Base-by-base conservation (phyloP, 352 stramenopile genomes). In the Phytophthora tentaculata region DNA sequence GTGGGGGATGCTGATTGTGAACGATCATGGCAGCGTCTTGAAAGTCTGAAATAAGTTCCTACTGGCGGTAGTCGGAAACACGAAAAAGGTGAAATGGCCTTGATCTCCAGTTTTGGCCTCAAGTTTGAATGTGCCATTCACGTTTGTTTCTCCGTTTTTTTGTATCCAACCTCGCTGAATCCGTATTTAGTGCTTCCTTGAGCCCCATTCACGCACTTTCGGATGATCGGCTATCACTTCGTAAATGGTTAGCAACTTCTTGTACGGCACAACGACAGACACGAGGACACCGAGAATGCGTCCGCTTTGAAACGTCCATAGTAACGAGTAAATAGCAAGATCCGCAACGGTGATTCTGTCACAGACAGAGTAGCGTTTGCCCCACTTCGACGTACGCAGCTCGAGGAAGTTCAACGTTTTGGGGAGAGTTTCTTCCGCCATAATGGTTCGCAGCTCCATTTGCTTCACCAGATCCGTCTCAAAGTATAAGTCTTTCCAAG, bases 291-390 rank as follows among this genome's bases (percentile, higher is more conserved):
- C 78, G 32, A 60, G 52, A 37, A 78, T 70, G 1, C 64, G 53
- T 14, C 72, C 69, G 39, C 61, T 83, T 45, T 75, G 75, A 26
- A 86, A 67, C 10, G 74, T 74, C 50, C 74, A 62, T 44, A 88
- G n/a, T 8, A 86, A 51, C 19, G 68, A 61, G 52, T 81, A 86
- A 29, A 92, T 71, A 6, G 73, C 80, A 3, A 92, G 58, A 32
- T 91, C 83, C 0, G 79, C 81, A 5, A 88, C 48, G 2, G 79
- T 88, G 12, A 90, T 43, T 8, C 64, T 45, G 32, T 71, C 52
- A 13, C 71, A 69, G 19, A 83, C 63, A 5, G 69, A 59, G 52
- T 79, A 76, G 5, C 43, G 13, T 13, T 74, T 61, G 26, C 45
- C 61, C 57, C 80, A 86, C 14, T 52, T 44, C 1, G 35, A 54